Conservation (phyloP, 2,329 filamentous ascomycete species). For the Xylaria sp. region DNA sequence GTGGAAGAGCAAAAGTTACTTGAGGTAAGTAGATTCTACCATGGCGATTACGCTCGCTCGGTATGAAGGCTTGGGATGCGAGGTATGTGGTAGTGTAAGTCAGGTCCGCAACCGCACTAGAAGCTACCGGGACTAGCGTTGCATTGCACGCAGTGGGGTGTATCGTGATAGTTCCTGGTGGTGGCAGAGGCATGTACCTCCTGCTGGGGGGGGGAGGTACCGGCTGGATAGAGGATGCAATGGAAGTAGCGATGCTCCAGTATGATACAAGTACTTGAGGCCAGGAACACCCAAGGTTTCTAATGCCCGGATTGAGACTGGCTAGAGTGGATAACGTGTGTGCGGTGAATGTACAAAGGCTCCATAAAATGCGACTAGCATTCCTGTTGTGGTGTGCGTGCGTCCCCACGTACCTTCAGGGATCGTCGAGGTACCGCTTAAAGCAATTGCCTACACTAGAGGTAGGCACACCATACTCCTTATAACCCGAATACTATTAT, state of each 20-base stretch:
- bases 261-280: neutral
- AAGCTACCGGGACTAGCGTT: neutral
- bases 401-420: neutral
- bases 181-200: constrained; percentile 2
- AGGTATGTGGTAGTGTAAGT: constrained; percentile 37
- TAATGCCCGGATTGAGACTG: constrained; percentile 34
- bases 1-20: constrained; percentile 39
- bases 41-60: constrained; percentile 43
- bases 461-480: neutral
- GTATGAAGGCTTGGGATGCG: constrained; percentile 36
- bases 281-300: constrained; percentile 12
- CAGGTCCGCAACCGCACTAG: constrained; percentile 27
- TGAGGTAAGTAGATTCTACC: constrained; percentile 24
- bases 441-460: neutral
- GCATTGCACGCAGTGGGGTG: constrained; percentile 6
- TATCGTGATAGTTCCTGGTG: neutral
- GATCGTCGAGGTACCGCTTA: neutral
- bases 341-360: neutral
- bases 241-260: too few species aligned
- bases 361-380: neutral
- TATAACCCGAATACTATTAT: neutral
- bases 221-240: neutral
- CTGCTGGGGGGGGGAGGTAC: neutral
- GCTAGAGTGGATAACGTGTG: neutral
- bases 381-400: neutral